Evolutionary conservation across 1,284 basidiomycete species (phyloP).

Genomic region (Boletellus dicymbophilus): DNA sequence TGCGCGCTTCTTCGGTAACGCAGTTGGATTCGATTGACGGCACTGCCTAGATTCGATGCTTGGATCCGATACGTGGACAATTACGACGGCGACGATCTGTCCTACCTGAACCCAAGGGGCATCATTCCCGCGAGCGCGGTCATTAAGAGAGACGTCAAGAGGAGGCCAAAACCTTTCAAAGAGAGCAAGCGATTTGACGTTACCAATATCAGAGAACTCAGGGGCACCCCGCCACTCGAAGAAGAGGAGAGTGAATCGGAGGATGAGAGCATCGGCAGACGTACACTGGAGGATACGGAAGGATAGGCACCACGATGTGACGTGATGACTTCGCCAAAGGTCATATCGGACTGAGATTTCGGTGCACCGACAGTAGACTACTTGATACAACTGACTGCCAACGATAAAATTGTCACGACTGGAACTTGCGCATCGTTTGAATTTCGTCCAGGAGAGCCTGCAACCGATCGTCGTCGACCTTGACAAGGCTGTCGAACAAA

Average conservation of each 20-base stretch:
- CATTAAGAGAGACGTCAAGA: conserved; percentile 55
- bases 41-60: conserved; percentile 62
- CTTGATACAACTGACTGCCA: conserved; percentile 10
- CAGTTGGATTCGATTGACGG: not conserved
- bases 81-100: conserved; percentile 69
- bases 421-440: conserved; percentile 88
- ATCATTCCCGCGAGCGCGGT: conserved; percentile 69
- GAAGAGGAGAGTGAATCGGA: conserved; percentile 61
- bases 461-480: conserved; percentile 84
- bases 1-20: conserved; percentile 44
- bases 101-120: conserved; percentile 72
- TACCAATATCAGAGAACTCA: conserved; percentile 51
- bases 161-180: conserved; percentile 62
- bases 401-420: conserved; percentile 61
- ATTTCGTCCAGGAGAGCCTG: conserved; percentile 85
- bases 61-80: conserved; percentile 73
- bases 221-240: conserved; percentile 41
- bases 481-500: conserved; percentile 61
- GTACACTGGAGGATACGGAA: conserved; percentile 69
- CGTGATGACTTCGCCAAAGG: not conserved
- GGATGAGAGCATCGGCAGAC: conserved; percentile 51
- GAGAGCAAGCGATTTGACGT: conserved; percentile 67
- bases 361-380: conserved; percentile 5
- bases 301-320: conserved; percentile 27
- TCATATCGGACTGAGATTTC: not conserved